Percentiles rank a stretch among this genome's conserved stretches.
These are phyloP conservation scores for Physcomitrellopsis africana DNA, from an alignment of 225 moss, liverwort and hornwort species.

Conservation along the genomic window DNA sequence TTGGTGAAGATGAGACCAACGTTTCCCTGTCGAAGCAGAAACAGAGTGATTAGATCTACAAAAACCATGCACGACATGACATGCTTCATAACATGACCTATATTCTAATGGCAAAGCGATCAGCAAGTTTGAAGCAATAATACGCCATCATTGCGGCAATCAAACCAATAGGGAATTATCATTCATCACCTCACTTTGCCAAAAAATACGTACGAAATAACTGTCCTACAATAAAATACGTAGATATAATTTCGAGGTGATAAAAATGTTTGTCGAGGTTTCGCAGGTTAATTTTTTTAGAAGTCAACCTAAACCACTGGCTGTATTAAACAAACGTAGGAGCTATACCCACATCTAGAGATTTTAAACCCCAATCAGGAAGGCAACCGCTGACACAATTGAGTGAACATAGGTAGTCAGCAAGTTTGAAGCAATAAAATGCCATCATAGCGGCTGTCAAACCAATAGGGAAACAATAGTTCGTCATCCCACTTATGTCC, in stretches of 20 bases:
- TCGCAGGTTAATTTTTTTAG: too few relatives aligned
- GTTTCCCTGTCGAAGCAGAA: constrained; percentile 55
- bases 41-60: too few relatives aligned
- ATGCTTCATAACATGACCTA: too few relatives aligned
- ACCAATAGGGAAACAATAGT: constrained; percentile 24
- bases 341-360: too few relatives aligned
- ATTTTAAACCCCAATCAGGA: too few relatives aligned
- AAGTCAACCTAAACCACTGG: too few relatives aligned
- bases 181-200: constrained; percentile 24
- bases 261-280: too few relatives aligned
- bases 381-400: too few relatives aligned
- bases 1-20: constrained; percentile 96
- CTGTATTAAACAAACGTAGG: too few relatives aligned
- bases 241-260: too few relatives aligned
- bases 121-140: constrained; percentile 35
- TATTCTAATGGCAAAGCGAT: neutral
- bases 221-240: too few relatives aligned
- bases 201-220: neutral
- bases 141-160: constrained; percentile 18
- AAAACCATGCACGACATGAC: too few relatives aligned
- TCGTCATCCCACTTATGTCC: constrained; percentile 17
- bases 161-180: constrained; percentile 33
- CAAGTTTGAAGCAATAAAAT: constrained; percentile 39
- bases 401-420: constrained; percentile 23
- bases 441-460: constrained; percentile 42